Base-by-base conservation (phyloP, 2,329 filamentous ascomycete species). In the Botryotinia convoluta region DNA sequence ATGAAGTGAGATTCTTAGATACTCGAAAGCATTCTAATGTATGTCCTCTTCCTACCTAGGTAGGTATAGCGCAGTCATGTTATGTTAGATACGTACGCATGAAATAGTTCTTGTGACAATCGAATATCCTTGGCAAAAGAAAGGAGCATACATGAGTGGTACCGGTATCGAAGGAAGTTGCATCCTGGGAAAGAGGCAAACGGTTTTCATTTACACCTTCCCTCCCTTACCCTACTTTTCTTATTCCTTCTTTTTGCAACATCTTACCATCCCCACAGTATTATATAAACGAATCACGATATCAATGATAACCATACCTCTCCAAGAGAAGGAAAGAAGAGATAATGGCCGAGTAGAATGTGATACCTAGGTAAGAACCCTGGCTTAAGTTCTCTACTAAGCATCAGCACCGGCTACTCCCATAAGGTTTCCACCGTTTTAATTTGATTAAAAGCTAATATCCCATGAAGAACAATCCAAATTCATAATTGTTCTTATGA, bases 331-430 rank as follows among this genome's bases (percentile, higher is more conserved):
- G 37, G 35, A 32, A 26, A n/a, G 5, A 61, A 39, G 35, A 63
- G 61, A n/a, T 22, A 20, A 45, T 45, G 39, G n/a, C 61, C 61
- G 61, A 64, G 61, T 64, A 44, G 39, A 32, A 64, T 64, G n/a
- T 45, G n/a, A 64, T 64, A 64, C 29, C n/a, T 32, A 39, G 26
- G 35, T 10, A 10, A 22, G 39, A 63, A 65, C 45, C 64, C 45
- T 54, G 64, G 26, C 45, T 54, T 68, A 42, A 54, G 16, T 42
- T 42, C 65, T 68, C 48, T 57, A 68, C 35, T 68, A 54, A 68
- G 65, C 65, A 68, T 22, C 65, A 68, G 45, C 65, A 42, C 35
- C 65, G 35, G 65, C 65, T 68, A 54, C 48, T 68, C 48, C 65
- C 65, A 29, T 7, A 42, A 57, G 35, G 65, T 57, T 68, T n/a